phyloP scores from a whole-genome alignment of 176 grass and related monocot genomes.

The Saccharum spontaneum region DNA sequence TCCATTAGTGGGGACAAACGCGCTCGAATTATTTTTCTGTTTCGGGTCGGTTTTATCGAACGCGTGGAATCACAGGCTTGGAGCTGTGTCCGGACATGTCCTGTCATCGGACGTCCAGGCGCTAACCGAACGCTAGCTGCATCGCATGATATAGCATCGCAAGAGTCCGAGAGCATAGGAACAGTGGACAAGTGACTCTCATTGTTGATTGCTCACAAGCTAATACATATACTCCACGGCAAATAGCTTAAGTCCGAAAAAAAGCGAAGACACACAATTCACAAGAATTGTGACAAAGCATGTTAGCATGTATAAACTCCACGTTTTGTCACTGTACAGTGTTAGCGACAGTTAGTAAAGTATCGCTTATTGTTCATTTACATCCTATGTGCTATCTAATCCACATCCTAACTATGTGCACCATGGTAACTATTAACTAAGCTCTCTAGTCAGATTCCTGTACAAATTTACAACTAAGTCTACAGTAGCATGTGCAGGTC shows the following conservation, averaged over 20 bases:
- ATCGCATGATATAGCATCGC: no score
- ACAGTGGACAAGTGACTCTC: not conserved
- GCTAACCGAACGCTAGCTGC: no score
- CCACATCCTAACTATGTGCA: constrained; percentile 7
- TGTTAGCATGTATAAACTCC: not conserved
- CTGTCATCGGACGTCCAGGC: no score
- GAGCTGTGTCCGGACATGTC: no score
- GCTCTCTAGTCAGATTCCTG: not conserved
- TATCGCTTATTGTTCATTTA: not conserved
- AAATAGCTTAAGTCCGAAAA: not conserved
- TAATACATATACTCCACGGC: not conserved
- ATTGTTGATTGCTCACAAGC: not conserved
- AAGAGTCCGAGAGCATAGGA: not conserved
- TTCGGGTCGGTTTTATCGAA: no score
- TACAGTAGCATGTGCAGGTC: not conserved
- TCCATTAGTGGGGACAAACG: no score
- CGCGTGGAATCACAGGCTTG: no score
- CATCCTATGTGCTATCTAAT: not conserved
- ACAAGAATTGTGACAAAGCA: not conserved
- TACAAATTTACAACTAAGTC: not conserved
- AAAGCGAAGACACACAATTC: no score
- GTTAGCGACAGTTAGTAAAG: not conserved
- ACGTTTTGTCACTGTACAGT: not conserved
- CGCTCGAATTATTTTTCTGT: no score
- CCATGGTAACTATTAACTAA: not conserved